phyloP scores from a whole-genome alignment of 2,329 filamentous ascomycete genomes.

The Ceratocystiopsis brevicomis region DNA sequence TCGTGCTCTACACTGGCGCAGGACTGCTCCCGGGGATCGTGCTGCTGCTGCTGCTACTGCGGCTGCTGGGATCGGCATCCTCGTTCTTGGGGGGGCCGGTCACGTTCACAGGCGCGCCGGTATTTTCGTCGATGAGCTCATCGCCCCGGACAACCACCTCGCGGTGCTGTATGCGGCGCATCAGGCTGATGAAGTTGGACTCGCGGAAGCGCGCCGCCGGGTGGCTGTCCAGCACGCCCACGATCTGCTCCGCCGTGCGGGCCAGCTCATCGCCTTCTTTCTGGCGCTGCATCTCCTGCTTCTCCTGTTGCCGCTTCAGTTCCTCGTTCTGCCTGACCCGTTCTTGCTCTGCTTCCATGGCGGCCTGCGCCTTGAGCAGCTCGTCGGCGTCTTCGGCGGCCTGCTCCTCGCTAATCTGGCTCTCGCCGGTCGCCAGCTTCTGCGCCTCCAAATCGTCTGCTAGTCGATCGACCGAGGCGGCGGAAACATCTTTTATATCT shows the following conservation, averaged over 20 bases:
- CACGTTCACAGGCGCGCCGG: conserved; percentile 10
- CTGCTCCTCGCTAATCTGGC: neutral
- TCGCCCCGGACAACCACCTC: conserved; percentile 54
- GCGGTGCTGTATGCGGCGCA: conserved; percentile 54
- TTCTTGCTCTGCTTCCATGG: neutral
- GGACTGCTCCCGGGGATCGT: too few species aligned
- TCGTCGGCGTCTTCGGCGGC: neutral
- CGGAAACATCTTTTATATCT: neutral
- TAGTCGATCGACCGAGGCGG: neutral
- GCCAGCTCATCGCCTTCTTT: conserved; percentile 49
- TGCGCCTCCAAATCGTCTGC: neutral
- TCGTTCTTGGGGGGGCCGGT: neutral
- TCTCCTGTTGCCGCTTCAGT: conserved; percentile 10
- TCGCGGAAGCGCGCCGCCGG: conserved; percentile 43
- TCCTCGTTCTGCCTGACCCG: neutral
- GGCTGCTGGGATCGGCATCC: neutral
- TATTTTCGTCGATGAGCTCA: conserved; percentile 14
- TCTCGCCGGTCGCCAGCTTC: neutral
- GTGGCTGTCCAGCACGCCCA: conserved; percentile 50
- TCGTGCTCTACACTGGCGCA: too few species aligned
- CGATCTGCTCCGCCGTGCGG: conserved; percentile 48
- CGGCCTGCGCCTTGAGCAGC: neutral
- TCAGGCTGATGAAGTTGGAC: conserved; percentile 57
- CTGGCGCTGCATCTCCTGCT: conserved; percentile 14
- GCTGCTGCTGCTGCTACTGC: too few species aligned